A percentile compares a stretch with the other conserved stretches of the same genome.
phyloP scores from a whole-genome alignment of 176 grass and related monocot genomes.

The Carex littledalei region DNA sequence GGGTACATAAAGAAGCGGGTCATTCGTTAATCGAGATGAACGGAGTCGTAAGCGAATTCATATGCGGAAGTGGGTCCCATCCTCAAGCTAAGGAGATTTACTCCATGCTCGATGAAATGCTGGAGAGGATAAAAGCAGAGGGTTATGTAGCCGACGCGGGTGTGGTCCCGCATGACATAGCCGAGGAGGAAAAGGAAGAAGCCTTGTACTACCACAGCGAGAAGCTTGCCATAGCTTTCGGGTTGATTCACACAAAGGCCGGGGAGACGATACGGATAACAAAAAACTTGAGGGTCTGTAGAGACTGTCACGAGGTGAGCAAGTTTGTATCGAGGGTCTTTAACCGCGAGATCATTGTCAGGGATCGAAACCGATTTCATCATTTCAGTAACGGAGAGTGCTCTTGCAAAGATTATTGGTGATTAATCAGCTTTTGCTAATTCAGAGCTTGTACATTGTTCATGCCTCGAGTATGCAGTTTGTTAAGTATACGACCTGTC shows the following conservation, averaged over 20 bases:
- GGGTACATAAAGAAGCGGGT: slow-evolving; percentile 62
- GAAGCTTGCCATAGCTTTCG: slow-evolving; percentile 83
- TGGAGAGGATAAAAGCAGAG: slow-evolving; percentile 42
- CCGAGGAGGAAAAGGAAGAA: slow-evolving; percentile 40
- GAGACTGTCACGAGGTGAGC: slow-evolving; percentile 58
- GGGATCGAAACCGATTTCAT: slow-evolving; percentile 79
- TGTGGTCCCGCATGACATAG: slow-evolving; percentile 43
- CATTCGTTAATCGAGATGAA: slow-evolving; percentile 52
- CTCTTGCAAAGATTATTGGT: slow-evolving; percentile 91
- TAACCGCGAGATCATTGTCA: slow-evolving; percentile 51
- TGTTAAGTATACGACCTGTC: no score
- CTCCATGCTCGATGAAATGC: slow-evolving; percentile 51
- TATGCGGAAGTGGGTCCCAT: slow-evolving; percentile 46
- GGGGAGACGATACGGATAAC: slow-evolving; percentile 44
- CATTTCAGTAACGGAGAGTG: slow-evolving; percentile 63
- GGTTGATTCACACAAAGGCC: slow-evolving; percentile 38
- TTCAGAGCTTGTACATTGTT: neutral
- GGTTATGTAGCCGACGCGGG: slow-evolving; percentile 40
- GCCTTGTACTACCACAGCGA: slow-evolving; percentile 69
- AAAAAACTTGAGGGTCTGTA: slow-evolving; percentile 65
- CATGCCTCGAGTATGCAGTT: neutral
- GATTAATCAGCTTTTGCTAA: neutral
- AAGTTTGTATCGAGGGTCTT: slow-evolving; percentile 61
- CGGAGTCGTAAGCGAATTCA: slow-evolving; percentile 45
- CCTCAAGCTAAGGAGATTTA: slow-evolving; percentile 44